Evolutionary conservation across 1,284 basidiomycete species (phyloP).

Genomic region (Earliella scabrosa): DNA sequence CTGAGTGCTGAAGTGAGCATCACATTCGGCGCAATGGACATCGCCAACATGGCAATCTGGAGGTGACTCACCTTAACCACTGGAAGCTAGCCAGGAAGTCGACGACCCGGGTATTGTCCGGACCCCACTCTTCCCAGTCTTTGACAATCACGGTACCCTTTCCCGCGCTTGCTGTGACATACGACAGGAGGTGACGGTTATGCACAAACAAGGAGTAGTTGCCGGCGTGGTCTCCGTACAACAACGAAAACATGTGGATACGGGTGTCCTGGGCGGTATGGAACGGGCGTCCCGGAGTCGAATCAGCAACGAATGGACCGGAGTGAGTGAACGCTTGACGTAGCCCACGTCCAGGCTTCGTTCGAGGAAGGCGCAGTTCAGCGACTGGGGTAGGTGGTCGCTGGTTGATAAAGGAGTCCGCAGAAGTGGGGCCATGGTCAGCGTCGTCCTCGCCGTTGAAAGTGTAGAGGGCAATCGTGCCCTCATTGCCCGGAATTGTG

Average conservation of each 20-base stretch:
- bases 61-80: conserved; percentile 26
- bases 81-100: conserved; percentile 30
- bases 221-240: conserved; percentile 33
- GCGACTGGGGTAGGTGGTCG: conserved; percentile 30
- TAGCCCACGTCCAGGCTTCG: conserved; percentile 15
- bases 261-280: conserved; percentile 41
- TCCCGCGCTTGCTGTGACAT: conserved; percentile 23
- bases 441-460: conserved; percentile 26
- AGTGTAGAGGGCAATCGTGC: conserved; percentile 44
- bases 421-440: background rate
- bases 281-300: conserved; percentile 40
- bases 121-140: conserved; percentile 46
- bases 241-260: conserved; percentile 48
- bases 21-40: conserved; percentile 2
- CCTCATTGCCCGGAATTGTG: conserved; percentile 31
- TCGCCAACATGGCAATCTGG: too few relatives aligned
- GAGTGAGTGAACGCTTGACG: conserved; percentile 32
- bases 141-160: background rate
- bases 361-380: conserved; percentile 39
- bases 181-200: conserved; percentile 40
- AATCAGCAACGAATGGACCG: conserved; percentile 42
- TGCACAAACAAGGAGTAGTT: conserved; percentile 42
- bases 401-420: conserved; percentile 30
- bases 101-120: conserved; percentile 43
- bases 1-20: conserved; percentile 26